Evolutionary conservation across 495 filamentous ascomycete species (phyloP).

Genomic region (Haplographium delicatum): DNA sequence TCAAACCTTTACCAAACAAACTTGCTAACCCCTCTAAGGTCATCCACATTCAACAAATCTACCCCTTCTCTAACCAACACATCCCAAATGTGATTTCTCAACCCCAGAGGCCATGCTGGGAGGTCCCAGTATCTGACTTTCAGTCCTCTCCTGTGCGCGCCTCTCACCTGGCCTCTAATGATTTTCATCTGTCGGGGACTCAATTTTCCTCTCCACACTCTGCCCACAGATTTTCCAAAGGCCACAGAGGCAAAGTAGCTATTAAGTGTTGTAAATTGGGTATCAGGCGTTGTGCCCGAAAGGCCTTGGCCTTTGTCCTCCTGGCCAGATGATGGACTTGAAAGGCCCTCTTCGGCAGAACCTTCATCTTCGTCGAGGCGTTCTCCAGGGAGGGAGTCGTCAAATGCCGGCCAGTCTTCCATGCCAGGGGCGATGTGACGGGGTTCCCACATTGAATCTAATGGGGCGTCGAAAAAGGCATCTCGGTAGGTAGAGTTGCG

Average conservation of each 20-base stretch:
- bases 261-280: conserved; percentile 39
- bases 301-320: conserved; percentile 19
- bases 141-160: conserved; percentile 64
- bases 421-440: background rate
- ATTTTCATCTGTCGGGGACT: conserved; percentile 47
- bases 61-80: conserved; percentile 67
- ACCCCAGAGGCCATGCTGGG: conserved; percentile 67
- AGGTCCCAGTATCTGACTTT: conserved; percentile 76
- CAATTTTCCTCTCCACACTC: conserved; percentile 38
- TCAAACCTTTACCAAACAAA: conserved; percentile 16
- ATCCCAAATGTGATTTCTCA: conserved; percentile 71
- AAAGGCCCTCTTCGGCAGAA: conserved; percentile 5
- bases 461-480: conserved; percentile 64
- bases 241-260: conserved; percentile 51
- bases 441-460: conserved; percentile 31
- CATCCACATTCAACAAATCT: conserved; percentile 73
- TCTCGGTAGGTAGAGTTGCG: conserved; percentile 49
- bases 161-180: conserved; percentile 60
- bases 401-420: conserved; percentile 3
- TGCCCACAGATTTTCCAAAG: conserved; percentile 40
- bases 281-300: conserved; percentile 17
- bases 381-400: conserved; percentile 11
- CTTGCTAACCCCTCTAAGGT: conserved; percentile 48
- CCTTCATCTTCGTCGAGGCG: conserved; percentile 18
- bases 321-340: background rate